Conservation (phyloP, 2,329 filamentous ascomycete genomes). For the Plectosphaerella plurivora region DNA sequence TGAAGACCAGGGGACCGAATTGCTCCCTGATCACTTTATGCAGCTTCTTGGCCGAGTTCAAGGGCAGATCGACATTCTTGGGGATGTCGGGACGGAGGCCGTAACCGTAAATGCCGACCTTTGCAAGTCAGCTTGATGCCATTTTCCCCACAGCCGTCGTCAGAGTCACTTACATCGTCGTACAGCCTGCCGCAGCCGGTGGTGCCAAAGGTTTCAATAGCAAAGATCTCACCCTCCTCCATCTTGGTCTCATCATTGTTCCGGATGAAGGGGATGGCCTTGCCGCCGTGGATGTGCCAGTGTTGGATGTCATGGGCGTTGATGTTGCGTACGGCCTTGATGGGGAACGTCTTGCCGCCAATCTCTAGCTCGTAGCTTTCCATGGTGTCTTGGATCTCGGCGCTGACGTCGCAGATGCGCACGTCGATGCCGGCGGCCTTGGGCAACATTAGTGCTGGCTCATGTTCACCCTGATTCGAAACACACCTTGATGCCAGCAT, state of each 20-base stretch:
- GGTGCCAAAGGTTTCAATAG: conserved; percentile 93
- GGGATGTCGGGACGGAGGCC: conserved; percentile 34
- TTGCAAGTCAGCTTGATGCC: too few species aligned
- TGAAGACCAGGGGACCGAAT: conserved; percentile 59
- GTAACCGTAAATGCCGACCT: conserved; percentile 50
- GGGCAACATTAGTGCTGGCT: not conserved
- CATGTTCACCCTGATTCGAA: not conserved
- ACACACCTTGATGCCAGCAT: conserved; percentile 39
- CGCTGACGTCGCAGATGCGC: conserved; percentile 80
- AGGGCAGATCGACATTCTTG: conserved; percentile 24
- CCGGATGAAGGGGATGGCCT: conserved; percentile 93
- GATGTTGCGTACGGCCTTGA: conserved; percentile 83
- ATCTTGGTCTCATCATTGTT: conserved; percentile 86
- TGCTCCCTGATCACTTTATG: conserved; percentile 57
- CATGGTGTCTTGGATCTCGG: conserved; percentile 84
- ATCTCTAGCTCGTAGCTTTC: conserved; percentile 89
- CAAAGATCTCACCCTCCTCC: conserved; percentile 94
- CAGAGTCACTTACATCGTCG: conserved; percentile 62
- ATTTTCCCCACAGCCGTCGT: not conserved
- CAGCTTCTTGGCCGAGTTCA: conserved; percentile 51
- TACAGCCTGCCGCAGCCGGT: conserved; percentile 85
- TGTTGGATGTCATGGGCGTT: conserved; percentile 87
- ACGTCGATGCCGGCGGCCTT: not conserved
- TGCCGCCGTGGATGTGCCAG: conserved; percentile 87
- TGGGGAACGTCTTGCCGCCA: conserved; percentile 69